A percentile compares a stretch with the other conserved stretches of the same genome.
Evolutionary conservation across 305 asterid genomes (phyloP).

Genomic region (Rubia occidens): DNA sequence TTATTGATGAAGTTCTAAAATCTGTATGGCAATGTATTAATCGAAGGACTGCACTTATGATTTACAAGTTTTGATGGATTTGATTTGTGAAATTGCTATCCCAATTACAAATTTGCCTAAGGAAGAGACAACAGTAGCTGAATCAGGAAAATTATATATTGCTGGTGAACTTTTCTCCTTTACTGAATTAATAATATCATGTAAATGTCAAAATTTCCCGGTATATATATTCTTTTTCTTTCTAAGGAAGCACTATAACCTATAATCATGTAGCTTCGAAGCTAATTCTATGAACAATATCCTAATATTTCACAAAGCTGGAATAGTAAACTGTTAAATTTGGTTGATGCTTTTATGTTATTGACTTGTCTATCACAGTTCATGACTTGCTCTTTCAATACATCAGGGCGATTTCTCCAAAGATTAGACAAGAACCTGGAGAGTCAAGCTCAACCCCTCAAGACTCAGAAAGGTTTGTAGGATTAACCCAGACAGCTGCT

Average conservation of each 20-base stretch:
- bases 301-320: not conserved
- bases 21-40: not conserved
- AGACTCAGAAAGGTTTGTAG: constrained; percentile 27
- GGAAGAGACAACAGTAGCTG: not conserved
- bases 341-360: not conserved
- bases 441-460: constrained; percentile 25
- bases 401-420: constrained; percentile 56
- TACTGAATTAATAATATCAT: not conserved
- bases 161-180: not conserved
- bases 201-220: not conserved
- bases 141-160: not conserved
- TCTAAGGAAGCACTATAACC: not conserved
- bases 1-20: not conserved
- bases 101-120: not conserved
- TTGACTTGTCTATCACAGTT: not conserved
- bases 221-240: not conserved
- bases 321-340: not conserved
- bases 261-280: not conserved
- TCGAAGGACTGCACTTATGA: not conserved
- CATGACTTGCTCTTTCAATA: constrained; percentile 7
- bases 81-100: not conserved
- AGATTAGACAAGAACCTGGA: constrained; percentile 30
- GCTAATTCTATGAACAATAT: not conserved
- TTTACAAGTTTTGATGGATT: not conserved
- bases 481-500: constrained; percentile 22